phyloP scores from a whole-genome alignment of 352 stramenopile species.

The Thraustochytrium striatum region DNA sequence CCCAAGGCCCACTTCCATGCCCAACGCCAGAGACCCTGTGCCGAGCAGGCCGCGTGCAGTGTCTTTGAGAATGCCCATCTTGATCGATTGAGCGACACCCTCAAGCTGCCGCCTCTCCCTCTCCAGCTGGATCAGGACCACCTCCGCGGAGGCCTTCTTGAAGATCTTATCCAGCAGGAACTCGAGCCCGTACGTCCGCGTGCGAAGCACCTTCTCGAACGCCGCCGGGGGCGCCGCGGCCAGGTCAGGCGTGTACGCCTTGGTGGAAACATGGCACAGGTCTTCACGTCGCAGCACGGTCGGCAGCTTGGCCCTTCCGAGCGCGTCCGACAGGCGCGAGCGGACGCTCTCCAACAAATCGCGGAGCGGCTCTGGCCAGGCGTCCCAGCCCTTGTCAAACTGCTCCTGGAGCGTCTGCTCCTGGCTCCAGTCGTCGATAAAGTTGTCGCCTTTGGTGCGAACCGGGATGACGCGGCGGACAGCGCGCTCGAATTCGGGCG shows the following conservation, averaged over 20 bases:
- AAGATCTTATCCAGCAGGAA: neutral
- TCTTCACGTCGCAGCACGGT: neutral
- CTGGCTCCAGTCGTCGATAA: neutral
- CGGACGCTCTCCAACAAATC: neutral
- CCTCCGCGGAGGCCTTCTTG: neutral
- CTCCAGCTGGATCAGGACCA: neutral
- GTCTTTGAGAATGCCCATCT: neutral
- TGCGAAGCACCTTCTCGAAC: neutral
- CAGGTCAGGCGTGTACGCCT: neutral
- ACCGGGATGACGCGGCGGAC: neutral
- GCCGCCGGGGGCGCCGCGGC: neutral
- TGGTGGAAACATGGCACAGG: neutral
- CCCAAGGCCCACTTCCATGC: neutral
- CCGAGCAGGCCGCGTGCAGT: neutral
- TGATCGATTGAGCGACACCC: neutral
- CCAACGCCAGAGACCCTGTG: neutral
- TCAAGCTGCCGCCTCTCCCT: neutral
- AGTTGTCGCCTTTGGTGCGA: neutral
- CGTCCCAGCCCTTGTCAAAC: neutral
- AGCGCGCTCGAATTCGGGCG: neutral
- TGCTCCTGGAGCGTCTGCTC: neutral
- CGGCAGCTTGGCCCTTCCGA: neutral
- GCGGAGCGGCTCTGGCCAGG: neutral
- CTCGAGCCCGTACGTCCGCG: neutral
- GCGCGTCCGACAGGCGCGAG: neutral